These are phyloP conservation scores for Ophiostoma quercus DNA, from an alignment of 2,329 filamentous ascomycete genomes.

Conservation along the genomic window DNA sequence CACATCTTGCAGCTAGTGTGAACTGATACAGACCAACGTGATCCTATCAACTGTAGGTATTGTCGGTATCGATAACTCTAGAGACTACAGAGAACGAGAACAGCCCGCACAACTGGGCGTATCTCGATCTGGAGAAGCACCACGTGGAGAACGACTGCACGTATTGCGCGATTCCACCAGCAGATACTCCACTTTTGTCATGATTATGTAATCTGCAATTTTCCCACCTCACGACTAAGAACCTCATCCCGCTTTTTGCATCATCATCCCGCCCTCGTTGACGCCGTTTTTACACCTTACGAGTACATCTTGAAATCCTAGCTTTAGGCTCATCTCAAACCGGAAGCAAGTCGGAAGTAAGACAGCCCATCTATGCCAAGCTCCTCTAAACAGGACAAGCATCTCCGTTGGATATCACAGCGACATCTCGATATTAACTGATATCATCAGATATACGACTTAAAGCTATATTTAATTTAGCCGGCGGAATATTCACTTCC, in stretches of 20 bases:
- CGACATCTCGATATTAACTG: background rate
- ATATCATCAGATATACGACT: background rate
- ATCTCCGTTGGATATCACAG: background rate
- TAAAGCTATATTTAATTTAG: background rate
- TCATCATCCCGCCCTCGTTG: constrained; percentile 3
- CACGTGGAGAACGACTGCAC: constrained; percentile 22
- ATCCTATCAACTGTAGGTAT: too few species aligned
- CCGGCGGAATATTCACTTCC: background rate
- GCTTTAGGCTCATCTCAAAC: background rate
- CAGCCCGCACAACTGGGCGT: constrained; percentile 11
- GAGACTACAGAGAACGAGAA: too few species aligned
- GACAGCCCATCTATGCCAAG: background rate
- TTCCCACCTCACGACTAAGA: background rate
- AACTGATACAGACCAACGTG: background rate
- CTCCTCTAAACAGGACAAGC: background rate
- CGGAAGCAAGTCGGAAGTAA: background rate
- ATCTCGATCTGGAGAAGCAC: constrained; percentile 19
- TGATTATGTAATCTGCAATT: background rate
- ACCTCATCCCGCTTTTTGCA: constrained; percentile 12
- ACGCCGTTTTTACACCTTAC: background rate
- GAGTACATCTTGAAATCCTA: background rate
- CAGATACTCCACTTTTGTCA: background rate
- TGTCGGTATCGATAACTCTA: too few species aligned
- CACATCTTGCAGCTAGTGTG: background rate
- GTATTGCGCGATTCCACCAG: background rate